A percentile compares a stretch with the other conserved stretches of the same genome.
phyloP scores from a whole-genome alignment of 495 filamentous ascomycete genomes.

The Physcia stellaris region DNA sequence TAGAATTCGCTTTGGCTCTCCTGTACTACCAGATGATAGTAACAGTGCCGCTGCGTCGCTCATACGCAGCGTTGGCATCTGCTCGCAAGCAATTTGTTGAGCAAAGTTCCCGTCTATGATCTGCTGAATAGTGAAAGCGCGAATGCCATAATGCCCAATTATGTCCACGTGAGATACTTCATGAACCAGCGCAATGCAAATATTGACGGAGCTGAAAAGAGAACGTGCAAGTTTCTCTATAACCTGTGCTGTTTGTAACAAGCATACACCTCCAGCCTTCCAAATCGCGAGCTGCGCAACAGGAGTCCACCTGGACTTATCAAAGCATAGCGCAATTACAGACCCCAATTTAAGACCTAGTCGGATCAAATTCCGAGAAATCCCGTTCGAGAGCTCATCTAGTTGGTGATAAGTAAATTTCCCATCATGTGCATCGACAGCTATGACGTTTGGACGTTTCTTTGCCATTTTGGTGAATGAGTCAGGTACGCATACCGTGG shows the following conservation, averaged over 20 bases:
- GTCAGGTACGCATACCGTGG: not conserved
- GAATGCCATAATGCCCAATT: no score
- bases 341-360: conserved; percentile 20
- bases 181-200: conserved; percentile 26
- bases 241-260: conserved; percentile 1
- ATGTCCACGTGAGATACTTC: no score
- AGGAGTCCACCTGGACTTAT: conserved; percentile 24
- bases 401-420: conserved; percentile 28
- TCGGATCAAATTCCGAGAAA: conserved; percentile 19
- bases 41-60: conserved; percentile 9
- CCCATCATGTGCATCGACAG: conserved; percentile 31
- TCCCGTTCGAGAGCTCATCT: conserved; percentile 7
- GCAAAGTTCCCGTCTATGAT: no score
- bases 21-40: conserved; percentile 18
- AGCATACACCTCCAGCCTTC: conserved; percentile 33
- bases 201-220: conserved; percentile 36
- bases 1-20: conserved; percentile 16
- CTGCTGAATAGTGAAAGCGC: no score
- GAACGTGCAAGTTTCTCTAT: conserved; percentile 9
- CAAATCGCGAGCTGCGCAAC: conserved; percentile 27
- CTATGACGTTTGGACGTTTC: not conserved
- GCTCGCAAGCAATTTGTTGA: no score
- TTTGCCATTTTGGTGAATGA: not conserved
- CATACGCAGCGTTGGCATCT: no score
- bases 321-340: conserved; percentile 29